Percentiles rank a stretch among this genome's conserved stretches.
Evolutionary conservation across 2,329 filamentous ascomycete species (phyloP).

Genomic region (Sporothrix schenckii): DNA sequence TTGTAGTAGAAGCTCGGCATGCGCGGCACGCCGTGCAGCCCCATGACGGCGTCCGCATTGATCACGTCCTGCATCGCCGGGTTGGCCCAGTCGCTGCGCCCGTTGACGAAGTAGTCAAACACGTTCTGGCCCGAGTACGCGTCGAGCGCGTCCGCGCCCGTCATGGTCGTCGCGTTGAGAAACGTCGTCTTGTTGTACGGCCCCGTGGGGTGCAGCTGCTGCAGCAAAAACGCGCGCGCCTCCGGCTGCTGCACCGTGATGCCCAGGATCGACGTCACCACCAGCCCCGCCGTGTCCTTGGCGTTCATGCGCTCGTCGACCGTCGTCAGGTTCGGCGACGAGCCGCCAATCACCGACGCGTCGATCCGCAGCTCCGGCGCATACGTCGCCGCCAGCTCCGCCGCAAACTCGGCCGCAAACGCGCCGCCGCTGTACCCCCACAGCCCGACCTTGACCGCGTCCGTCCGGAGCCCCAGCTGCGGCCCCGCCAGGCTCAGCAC

Average conservation of each 20-base stretch:
- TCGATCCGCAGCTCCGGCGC: constrained; percentile 48
- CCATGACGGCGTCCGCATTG: constrained; percentile 41
- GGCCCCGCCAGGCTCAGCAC: constrained; percentile 40
- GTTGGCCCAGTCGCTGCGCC: constrained; percentile 32
- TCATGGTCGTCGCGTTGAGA: constrained; percentile 39
- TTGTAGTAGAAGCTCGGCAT: constrained; percentile 54
- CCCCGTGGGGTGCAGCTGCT: constrained; percentile 39
- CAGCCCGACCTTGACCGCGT: constrained; percentile 46
- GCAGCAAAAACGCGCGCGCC: constrained; percentile 38
- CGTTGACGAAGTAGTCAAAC: constrained; percentile 47
- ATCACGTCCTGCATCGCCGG: constrained; percentile 39
- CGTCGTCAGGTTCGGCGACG: constrained; percentile 46
- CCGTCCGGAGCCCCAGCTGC: constrained; percentile 27
- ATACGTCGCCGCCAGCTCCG: constrained; percentile 51
- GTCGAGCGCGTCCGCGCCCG: constrained; percentile 39
- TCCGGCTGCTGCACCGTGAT: constrained; percentile 43
- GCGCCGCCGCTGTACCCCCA: constrained; percentile 59
- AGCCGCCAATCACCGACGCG: constrained; percentile 50
- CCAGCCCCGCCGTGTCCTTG: constrained; percentile 42
- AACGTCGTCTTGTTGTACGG: constrained; percentile 44
- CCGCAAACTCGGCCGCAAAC: constrained; percentile 52
- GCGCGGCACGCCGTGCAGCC: constrained; percentile 46
- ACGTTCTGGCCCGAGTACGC: constrained; percentile 45
- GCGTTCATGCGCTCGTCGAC: constrained; percentile 44
- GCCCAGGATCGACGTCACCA: constrained; percentile 43